Evolutionary conservation across 306 rosid species (phyloP), one percentile per base, ranked within the genome.

Genomic region (Quillaja saponaria): DNA sequence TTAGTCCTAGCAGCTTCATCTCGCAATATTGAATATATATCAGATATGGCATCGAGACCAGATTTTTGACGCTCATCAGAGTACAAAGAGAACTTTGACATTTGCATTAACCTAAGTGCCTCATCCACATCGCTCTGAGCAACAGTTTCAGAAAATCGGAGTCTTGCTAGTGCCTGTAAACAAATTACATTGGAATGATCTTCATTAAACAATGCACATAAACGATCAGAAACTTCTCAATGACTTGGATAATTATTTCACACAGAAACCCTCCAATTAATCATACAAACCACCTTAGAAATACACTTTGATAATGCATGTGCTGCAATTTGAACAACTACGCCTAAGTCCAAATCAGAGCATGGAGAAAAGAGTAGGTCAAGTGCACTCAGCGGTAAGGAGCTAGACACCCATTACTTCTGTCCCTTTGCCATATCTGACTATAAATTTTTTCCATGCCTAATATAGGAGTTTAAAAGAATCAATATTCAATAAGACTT

Each of bases 111-210:
- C 72, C 99, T 80, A 66, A 94, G 79, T 28, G 97, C 95, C 73
- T 94, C 99, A 8, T 92, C 99, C 67, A 92, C 99, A 3, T 92
- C 99, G 73, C 96, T 88, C 77, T 92, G 99, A 75, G 91, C 99
- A 70, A 94, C 90, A 7, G 85, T 78, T 62, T 80, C 91, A 58
- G 97, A 80, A 64, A 89, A 87, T 37, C 99, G 83, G 46, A 94
- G 97, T 74, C 99, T 89, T 52, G 96, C 99, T 61, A 94, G 78
- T 31, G 97, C 96, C 97, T 89, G 83, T 62, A 31, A 34, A 65
- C 40, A 57, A 57, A 78, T 52, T 46, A 58, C 28, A 70, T 45
- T 10, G 58, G 44, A 58, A 51, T 28, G 31, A 8, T 51, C 40
- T 50, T 54, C 28, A 35, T 74, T 49, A 55, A 70, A 55, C 53